Conservation (phyloP, 2,329 filamentous ascomycete genomes). For the Claviceps pazoutovae region DNA sequence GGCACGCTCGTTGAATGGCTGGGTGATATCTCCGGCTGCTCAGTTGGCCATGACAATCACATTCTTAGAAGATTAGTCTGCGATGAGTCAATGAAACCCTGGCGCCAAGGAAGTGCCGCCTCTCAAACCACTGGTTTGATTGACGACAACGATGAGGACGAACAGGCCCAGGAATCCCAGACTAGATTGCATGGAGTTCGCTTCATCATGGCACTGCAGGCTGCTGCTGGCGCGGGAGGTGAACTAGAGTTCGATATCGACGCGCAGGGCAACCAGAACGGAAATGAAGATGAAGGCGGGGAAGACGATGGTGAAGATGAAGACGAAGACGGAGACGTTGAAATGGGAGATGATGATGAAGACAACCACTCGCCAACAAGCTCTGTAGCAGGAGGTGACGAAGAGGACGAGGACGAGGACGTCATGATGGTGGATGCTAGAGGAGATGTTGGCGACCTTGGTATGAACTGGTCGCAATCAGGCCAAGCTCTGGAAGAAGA, state of each 20-base stretch:
- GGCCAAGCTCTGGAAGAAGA: conserved; percentile 61
- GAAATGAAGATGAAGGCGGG: conserved; percentile 44
- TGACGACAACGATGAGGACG: conserved; percentile 32
- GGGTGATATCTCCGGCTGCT: conserved; percentile 79
- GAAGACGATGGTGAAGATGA: conserved; percentile 38
- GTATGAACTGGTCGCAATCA: conserved; percentile 36
- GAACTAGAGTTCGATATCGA: conserved; percentile 17
- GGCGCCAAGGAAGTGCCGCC: conserved; percentile 74
- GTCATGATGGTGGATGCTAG: conserved; percentile 44
- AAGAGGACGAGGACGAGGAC: conserved; percentile 39
- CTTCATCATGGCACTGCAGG: conserved; percentile 24
- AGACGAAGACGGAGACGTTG: conserved; percentile 33
- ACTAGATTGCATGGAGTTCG: conserved; percentile 17
- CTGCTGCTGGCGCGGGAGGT: conserved; percentile 15
- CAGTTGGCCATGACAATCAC: conserved; percentile 63
- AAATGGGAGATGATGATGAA: conserved; percentile 28
- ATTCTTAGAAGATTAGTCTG: conserved; percentile 74
- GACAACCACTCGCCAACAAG: conserved; percentile 21
- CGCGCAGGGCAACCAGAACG: conserved; percentile 29
- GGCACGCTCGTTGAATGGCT: conserved; percentile 97
- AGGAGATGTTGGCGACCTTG: conserved; percentile 30
- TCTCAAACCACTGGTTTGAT: conserved; percentile 46
- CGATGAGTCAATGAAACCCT: conserved; percentile 78
- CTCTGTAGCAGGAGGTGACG: conserved; percentile 25
- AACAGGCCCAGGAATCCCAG: conserved; percentile 29